Percentiles rank a stretch among this genome's conserved stretches.
phyloP scores from a whole-genome alignment of 2,329 filamentous ascomycete species.

The Fusarium devonianum region DNA sequence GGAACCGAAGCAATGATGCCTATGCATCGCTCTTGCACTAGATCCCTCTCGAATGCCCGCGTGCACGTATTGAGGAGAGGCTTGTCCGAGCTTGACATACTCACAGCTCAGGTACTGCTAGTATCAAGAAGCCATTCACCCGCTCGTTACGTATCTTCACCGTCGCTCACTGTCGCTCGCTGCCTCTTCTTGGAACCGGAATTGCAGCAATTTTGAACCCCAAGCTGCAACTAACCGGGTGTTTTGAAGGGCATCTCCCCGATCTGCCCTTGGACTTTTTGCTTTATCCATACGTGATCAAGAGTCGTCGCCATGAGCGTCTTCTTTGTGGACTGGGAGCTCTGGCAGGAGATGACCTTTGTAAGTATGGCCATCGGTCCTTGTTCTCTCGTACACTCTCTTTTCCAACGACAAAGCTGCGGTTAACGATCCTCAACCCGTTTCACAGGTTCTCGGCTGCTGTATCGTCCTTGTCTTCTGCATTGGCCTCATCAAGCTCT shows the following conservation, averaged over 20 bases:
- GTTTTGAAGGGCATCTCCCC: conserved; percentile 18
- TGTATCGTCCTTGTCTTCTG: conserved; percentile 75
- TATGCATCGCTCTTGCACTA: conserved; percentile 5
- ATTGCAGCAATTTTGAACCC: conserved; percentile 32
- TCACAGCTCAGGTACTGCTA: too few relatives aligned
- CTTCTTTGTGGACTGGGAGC: conserved; percentile 75
- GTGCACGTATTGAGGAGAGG: conserved; percentile 3
- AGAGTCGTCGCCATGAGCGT: conserved; percentile 42
- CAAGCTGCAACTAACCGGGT: conserved; percentile 9
- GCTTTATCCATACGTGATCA: conserved; percentile 7
- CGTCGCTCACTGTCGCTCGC: conserved; percentile 7
- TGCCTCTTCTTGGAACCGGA: conserved; percentile 30
- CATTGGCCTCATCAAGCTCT: conserved; percentile 72
- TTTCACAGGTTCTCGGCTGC: conserved; percentile 70
- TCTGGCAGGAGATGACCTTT: conserved; percentile 92
- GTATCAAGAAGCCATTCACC: conserved; percentile 3
- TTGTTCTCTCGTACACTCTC: too few relatives aligned
- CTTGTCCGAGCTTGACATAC: too few relatives aligned
- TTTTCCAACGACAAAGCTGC: too few relatives aligned
- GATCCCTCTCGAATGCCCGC: background rate
- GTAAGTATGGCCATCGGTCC: conserved; percentile 59
- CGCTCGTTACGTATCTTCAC: conserved; percentile 11
- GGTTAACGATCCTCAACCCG: too few relatives aligned
- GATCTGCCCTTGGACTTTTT: conserved; percentile 1
- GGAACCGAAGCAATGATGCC: too few relatives aligned